Evolutionary conservation across 75 land plant genomes (phyloP), one percentile per base, ranked within the genome.

Genomic region (Pinus tabuliformis): DNA sequence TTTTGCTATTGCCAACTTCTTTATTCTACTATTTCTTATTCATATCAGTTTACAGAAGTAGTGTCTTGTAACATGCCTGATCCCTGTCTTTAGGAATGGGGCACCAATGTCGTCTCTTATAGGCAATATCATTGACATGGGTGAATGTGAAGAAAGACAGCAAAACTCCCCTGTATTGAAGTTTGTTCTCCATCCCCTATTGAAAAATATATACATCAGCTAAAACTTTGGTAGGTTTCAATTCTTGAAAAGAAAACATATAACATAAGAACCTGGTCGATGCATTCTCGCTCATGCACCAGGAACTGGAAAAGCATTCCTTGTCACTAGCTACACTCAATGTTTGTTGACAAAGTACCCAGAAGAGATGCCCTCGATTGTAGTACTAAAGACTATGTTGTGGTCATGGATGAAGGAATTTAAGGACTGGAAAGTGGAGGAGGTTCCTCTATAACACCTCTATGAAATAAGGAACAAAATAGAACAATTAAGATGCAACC

Each of bases 271-370:
- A 54, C 91, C 86, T 45, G 52, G 99, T 30, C 98, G 98, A 21
- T 96, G 99, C 75, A 96, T 96, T 33, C 58, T 96, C 76, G 99
- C 99, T 1, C 95, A 95, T 83, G 99, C 99, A 5, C 98, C 95
- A 39, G 99, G 98, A 17, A 92, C 98, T 37, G 98, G 99, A 3
- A 96, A 96, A 75, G 89, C 95, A 2, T 90, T 92, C 72, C 77
- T 90, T 86, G 80, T 90, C 11, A 90, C 90, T 18, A 87, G 89
- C 73, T 94, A 94, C 60, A 81, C 92, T 22, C 95, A 94, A 26
- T 26, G 98, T 68, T 95, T 92, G 70, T 70, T 92, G 82, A 88
- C 82, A 21, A 88, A 83, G 77, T 83, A 84, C 80, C 91, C 95
- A 12, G 18, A 77, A 60, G 88, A 86, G 9, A 85, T 86, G 58